phyloP scores from a whole-genome alignment of 2,329 filamentous ascomycete genomes.

The Penicillium decumbens region DNA sequence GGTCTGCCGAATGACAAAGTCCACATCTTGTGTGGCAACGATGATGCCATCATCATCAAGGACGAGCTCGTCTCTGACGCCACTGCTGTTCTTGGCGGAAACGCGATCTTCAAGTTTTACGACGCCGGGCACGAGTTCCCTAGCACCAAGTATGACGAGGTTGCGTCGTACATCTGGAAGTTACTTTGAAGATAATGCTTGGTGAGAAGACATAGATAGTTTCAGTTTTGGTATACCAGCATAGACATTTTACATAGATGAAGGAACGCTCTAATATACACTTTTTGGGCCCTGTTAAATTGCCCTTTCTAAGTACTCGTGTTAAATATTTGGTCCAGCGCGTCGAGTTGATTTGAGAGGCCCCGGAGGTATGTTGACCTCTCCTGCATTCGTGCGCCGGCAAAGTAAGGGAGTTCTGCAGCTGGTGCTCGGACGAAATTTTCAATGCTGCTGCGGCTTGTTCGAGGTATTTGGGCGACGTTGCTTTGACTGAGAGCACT shows the following conservation, averaged over 20 bases:
- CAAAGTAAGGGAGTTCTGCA: constrained; percentile 33
- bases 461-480: constrained; percentile 25
- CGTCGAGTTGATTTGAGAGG: constrained; percentile 30
- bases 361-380: constrained; percentile 29
- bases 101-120: constrained; percentile 55
- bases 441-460: constrained; percentile 22
- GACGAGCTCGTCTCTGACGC: constrained; percentile 62
- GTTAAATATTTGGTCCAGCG: constrained; percentile 29
- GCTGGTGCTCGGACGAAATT: constrained; percentile 26
- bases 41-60: constrained; percentile 63
- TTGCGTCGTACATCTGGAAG: constrained; percentile 51
- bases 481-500: constrained; percentile 26
- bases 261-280: constrained; percentile 4
- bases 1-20: constrained; percentile 48
- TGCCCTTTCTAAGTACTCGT: constrained; percentile 2
- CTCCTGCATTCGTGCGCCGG: constrained; percentile 28
- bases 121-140: constrained; percentile 67
- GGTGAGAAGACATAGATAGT: background rate
- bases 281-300: background rate
- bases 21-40: constrained; percentile 60
- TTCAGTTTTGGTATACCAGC: background rate
- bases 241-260: constrained; percentile 13
- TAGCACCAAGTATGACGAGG: constrained; percentile 56
- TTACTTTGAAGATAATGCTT: constrained; percentile 32
- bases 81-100: constrained; percentile 52